These are phyloP conservation scores for Aspergillus sojae DNA, from an alignment of 2,329 filamentous ascomycete species.

Conservation along the genomic window DNA sequence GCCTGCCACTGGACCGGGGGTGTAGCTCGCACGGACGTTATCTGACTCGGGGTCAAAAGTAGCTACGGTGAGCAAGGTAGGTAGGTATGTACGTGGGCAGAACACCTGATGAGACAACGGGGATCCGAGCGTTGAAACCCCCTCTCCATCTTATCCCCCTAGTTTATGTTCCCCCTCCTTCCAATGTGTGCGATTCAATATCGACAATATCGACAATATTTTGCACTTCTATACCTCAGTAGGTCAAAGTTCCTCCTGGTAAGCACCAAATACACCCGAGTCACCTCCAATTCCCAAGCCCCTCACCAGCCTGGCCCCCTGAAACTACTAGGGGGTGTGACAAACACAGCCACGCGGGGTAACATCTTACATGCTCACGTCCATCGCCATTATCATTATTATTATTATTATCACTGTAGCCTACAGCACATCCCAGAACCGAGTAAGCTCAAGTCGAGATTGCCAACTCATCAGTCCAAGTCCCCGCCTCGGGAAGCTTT, in stretches of 20 bases:
- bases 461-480: background rate
- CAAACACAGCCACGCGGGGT: background rate
- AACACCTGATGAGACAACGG: background rate
- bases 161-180: background rate
- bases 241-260: background rate
- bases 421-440: background rate
- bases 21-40: background rate
- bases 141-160: background rate
- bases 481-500: background rate
- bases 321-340: background rate
- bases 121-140: background rate
- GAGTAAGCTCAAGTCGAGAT: background rate
- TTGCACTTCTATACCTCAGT: background rate
- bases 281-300: background rate
- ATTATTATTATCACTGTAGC: background rate
- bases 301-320: background rate
- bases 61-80: background rate
- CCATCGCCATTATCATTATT: background rate
- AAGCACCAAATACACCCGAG: background rate
- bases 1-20: constrained; percentile 3
- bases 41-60: background rate
- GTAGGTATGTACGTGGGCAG: background rate
- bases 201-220: background rate
- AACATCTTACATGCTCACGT: background rate
- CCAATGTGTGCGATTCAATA: background rate